Evolutionary conservation across 1,284 basidiomycete genomes (phyloP), one percentile per base, ranked within the genome.

Genomic region (Filobasidium uniguttulatum): DNA sequence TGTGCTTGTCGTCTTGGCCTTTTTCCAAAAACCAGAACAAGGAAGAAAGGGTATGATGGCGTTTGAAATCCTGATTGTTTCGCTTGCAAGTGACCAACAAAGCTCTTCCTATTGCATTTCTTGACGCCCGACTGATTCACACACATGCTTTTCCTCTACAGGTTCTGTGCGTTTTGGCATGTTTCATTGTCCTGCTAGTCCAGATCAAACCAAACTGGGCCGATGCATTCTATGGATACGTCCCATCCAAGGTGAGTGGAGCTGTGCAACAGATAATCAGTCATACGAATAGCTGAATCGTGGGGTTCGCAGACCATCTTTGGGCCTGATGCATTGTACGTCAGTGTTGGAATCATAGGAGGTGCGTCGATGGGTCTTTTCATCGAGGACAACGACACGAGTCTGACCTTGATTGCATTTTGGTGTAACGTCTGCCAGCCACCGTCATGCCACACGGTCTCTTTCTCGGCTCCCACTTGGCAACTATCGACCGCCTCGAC

Each of bases 371-470:
- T 44, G 15, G 50, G 35, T 22, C n/a, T n/a, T n/a, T n/a, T n/a
- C n/a, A n/a, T n/a, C n/a, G n/a, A n/a, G n/a, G n/a, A n/a, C n/a
- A n/a, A n/a, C n/a, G n/a, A n/a, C n/a, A n/a, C n/a, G n/a, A n/a
- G n/a, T n/a, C n/a, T n/a, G n/a, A n/a, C n/a, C n/a, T n/a, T n/a
- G n/a, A n/a, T n/a, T n/a, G n/a, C n/a, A n/a, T n/a, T n/a, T n/a
- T n/a, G n/a, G n/a, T n/a, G n/a, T n/a, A n/a, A n/a, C 34, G 20
- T 7, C 22, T 3, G 14, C 4, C 58, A 85, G 83, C 84, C 23
- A 82, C 87, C 38, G 85, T 86, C 48, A 73, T 75, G 90, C 90
- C 91, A 0, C 91, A 96, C 64, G 82, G 83, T 38, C 74, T 96
- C 20, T 91, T 88, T 71, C 74, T 96, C 6, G 90, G 89, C 9